Evolutionary conservation across 1,284 basidiomycete genomes (phyloP).

Genomic region (Bothia castanella): DNA sequence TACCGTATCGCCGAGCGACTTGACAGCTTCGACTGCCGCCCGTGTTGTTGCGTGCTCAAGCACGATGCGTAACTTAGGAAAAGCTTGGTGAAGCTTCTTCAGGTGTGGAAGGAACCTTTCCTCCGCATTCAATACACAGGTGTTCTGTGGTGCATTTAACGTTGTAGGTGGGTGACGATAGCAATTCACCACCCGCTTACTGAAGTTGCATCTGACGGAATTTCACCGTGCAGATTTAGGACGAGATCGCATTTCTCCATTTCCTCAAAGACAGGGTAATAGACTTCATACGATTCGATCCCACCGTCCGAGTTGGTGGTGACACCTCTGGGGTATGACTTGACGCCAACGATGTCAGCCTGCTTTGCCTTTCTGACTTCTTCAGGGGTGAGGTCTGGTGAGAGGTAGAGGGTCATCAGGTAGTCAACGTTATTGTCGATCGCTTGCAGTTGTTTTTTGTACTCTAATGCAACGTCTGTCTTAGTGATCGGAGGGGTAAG

Average conservation of each 20-base stretch:
- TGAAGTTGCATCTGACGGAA: constrained; percentile 82
- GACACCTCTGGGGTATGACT: constrained; percentile 96
- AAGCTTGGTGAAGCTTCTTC: constrained; percentile 74
- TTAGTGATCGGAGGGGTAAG: constrained; percentile 89
- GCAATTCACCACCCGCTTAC: constrained; percentile 42
- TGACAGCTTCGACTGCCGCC: constrained; percentile 90
- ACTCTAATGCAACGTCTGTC: constrained; percentile 78
- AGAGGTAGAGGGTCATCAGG: constrained; percentile 95
- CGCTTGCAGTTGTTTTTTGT: constrained; percentile 70
- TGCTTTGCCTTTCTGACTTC: constrained; percentile 86
- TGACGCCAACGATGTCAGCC: constrained; percentile 92
- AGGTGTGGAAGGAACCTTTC: constrained; percentile 88
- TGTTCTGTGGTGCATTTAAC: constrained; percentile 54
- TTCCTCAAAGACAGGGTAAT: constrained; percentile 91
- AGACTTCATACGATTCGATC: constrained; percentile 93
- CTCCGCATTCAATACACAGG: constrained; percentile 94
- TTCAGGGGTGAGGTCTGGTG: constrained; percentile 84
- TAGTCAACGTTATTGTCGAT: constrained; percentile 83
- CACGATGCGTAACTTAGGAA: constrained; percentile 94
- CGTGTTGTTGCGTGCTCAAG: constrained; percentile 98
- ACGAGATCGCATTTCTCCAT: constrained; percentile 96
- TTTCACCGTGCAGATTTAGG: constrained; percentile 95
- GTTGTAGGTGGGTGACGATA: constrained; percentile 2
- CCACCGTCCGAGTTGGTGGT: constrained; percentile 97
- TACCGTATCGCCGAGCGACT: constrained; percentile 81